These are phyloP conservation scores for Reticulomyxa filosa DNA, from an alignment of 78 protist genomes.

Conservation along the genomic window DNA sequence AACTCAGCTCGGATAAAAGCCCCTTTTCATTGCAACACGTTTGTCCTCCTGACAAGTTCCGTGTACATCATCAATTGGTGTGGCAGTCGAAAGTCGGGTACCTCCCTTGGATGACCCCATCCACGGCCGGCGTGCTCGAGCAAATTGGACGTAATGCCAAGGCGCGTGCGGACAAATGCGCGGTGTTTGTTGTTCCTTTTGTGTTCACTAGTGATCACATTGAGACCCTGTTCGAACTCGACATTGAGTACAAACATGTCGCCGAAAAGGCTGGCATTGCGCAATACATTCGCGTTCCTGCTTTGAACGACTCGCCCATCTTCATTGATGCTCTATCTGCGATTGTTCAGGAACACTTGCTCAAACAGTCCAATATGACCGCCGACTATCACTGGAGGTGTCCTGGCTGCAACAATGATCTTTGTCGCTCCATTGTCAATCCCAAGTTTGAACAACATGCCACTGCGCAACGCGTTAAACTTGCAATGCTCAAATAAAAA, in stretches of 20 bases:
- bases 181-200: not conserved
- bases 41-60: not conserved
- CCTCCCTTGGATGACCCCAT: constrained; percentile 4
- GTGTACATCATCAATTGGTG: not conserved
- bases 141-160: not conserved
- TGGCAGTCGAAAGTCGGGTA: not conserved
- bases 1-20: not conserved
- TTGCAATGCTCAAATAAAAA: too few relatives aligned
- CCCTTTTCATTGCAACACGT: not conserved
- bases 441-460: too few relatives aligned
- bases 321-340: constrained; percentile 7
- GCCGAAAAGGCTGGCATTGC: constrained; percentile 21
- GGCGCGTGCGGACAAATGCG: not conserved
- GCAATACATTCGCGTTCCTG: constrained; percentile 10
- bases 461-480: too few relatives aligned
- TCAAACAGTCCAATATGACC: too few relatives aligned
- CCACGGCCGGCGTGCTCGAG: not conserved
- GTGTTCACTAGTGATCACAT: not conserved
- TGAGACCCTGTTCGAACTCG: not conserved
- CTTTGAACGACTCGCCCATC: constrained; percentile 9
- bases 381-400: too few relatives aligned
- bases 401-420: too few relatives aligned
- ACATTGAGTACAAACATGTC: constrained; percentile 12
- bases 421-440: too few relatives aligned
- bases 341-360: not conserved